Base-by-base conservation (phyloP, 768 basidiomycete species). In the Hydnum rufescens region DNA sequence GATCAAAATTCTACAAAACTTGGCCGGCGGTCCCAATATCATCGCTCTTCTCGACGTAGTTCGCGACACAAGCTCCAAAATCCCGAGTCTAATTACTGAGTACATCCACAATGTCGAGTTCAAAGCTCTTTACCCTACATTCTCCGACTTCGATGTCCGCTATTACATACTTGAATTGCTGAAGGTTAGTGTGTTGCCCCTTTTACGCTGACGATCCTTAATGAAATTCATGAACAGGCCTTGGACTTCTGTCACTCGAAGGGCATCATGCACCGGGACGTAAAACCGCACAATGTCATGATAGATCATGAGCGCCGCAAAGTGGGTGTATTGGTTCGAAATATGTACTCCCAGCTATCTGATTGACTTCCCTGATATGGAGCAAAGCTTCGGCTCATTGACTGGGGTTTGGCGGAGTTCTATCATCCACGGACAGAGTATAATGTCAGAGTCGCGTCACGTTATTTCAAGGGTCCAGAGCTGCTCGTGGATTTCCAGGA, bases 391-490 rank as follows among this genome's bases (percentile, higher is more conserved):
- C 66, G 71, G 25, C 62, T 82, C 54, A 82, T 82, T 56, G 80
- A 82, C 64, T 82, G 80, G 80, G 80, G 80, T 31, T 63, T 82
- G 52, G 80, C 79, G 32, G 80, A 82, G 61, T 82, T 82, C 63
- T 82, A 82, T 61, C 78, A 80, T 58, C 74, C 78, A 2, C 71
- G 71, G 46, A 76, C 74, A 44, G 73, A 78, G 32, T 80, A 80
- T 64, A 80, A 82, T 60, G 77, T 82, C 54, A 72, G 80, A 29
- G 80, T 82, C 22, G 78, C 79, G 19, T 75, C 72, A 51, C 69
- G 78, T 58, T 80, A 80, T 63, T 82, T 78, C 70, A 81, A 82
- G 62, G 78, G 77, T 4, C 80, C 80, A 3, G 80, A 82, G 60
- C 63, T 82, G 36, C 66, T 82, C 43, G 78, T 82, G 54, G 77